A percentile compares a stretch with the other conserved stretches of the same genome.
phyloP scores from a whole-genome alignment of 768 basidiomycete genomes.

The Psilocybe tampanensis region DNA sequence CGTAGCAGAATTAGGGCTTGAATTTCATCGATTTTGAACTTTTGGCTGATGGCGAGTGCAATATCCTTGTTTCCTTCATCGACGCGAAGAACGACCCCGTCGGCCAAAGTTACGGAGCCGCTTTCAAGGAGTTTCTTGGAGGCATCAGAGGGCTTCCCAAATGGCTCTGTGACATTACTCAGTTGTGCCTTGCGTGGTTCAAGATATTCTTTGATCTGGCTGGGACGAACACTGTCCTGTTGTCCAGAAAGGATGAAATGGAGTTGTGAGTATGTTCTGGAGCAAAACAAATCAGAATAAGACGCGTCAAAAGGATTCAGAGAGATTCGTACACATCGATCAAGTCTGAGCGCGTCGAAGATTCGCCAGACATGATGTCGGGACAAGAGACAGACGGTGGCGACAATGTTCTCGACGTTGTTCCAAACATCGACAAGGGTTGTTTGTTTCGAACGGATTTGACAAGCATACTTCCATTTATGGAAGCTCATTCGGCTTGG shows the following conservation, averaged over 20 bases:
- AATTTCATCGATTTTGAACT: constrained; percentile 78
- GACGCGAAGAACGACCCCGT: constrained; percentile 62
- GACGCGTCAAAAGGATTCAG: constrained; percentile 1
- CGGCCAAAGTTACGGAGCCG: constrained; percentile 68
- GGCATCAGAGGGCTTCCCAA: constrained; percentile 66
- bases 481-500: too few species aligned
- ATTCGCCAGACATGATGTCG: constrained; percentile 43
- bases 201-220: constrained; percentile 62
- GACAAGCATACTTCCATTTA: background rate
- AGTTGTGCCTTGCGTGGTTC: constrained; percentile 59
- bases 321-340: constrained; percentile 62
- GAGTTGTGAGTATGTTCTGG: constrained; percentile 67
- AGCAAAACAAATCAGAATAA: background rate
- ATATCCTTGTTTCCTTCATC: constrained; percentile 74
- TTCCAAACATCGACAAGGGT: background rate
- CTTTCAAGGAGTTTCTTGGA: constrained; percentile 69
- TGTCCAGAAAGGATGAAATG: constrained; percentile 49
- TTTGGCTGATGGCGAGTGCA: constrained; percentile 63
- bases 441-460: background rate
- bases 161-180: constrained; percentile 59
- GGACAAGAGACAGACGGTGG: background rate
- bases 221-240: constrained; percentile 57
- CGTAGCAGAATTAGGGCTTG: constrained; percentile 75
- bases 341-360: constrained; percentile 66
- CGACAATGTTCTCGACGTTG: background rate